These are phyloP conservation scores for Schoenoplectus triqueter DNA, from an alignment of 202 grass and related monocot genomes.

Conservation along the genomic window DNA sequence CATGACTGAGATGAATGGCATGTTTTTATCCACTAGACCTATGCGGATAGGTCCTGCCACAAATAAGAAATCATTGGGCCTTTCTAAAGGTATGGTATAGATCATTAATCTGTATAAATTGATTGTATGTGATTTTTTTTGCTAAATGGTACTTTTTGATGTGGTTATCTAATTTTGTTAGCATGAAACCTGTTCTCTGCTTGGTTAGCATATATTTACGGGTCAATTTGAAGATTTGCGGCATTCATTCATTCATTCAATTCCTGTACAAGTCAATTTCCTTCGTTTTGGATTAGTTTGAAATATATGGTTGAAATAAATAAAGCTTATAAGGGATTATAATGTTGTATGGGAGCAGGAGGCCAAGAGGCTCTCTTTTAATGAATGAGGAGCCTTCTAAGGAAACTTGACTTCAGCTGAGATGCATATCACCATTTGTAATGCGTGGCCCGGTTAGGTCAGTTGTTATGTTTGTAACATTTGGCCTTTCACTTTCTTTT, in stretches of 20 bases:
- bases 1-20: constrained; percentile 96
- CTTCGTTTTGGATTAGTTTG: constrained; percentile 48
- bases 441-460: constrained; percentile 88
- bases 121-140: neutral
- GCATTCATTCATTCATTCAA: constrained; percentile 47
- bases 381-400: constrained; percentile 61
- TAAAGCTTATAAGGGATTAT: constrained; percentile 64
- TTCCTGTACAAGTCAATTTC: constrained; percentile 55
- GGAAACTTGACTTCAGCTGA: constrained; percentile 77
- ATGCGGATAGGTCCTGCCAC: constrained; percentile 90
- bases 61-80: constrained; percentile 68
- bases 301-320: constrained; percentile 56
- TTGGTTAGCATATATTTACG: constrained; percentile 54
- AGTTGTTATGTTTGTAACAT: constrained; percentile 71
- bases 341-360: constrained; percentile 92
- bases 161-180: constrained; percentile 39
- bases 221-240: constrained; percentile 46
- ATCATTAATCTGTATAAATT: constrained; percentile 8
- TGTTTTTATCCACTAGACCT: constrained; percentile 75
- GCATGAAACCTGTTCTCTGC: constrained; percentile 34
- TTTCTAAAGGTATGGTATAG: constrained; percentile 66
- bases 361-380: constrained; percentile 71
- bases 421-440: constrained; percentile 81
- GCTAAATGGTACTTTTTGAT: constrained; percentile 42
- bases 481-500: constrained; percentile 67